Evolutionary conservation across 495 filamentous ascomycete genomes (phyloP).

Genomic region (Penicillium canescens): DNA sequence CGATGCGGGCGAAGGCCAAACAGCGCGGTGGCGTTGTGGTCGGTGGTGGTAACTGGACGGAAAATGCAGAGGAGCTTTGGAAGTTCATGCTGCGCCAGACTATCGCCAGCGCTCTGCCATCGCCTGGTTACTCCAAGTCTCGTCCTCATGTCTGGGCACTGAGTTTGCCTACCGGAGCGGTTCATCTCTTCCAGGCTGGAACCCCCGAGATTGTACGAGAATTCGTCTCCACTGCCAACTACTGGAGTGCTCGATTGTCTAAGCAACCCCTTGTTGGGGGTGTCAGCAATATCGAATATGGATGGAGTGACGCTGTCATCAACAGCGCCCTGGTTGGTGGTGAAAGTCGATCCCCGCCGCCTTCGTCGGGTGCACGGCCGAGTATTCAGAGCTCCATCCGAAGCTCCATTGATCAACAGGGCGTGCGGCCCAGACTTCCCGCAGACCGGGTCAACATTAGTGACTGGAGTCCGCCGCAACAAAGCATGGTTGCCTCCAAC

Average conservation of each 20-base stretch:
- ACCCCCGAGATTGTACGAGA: conserved; percentile 93
- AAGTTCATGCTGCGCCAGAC: conserved; percentile 89
- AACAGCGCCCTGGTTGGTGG: conserved; percentile 65
- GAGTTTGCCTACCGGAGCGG: conserved; percentile 87
- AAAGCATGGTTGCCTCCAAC: conserved; percentile 81
- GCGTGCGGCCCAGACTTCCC: conserved; percentile 66
- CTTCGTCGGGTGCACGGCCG: conserved; percentile 48
- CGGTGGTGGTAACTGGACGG: conserved; percentile 95
- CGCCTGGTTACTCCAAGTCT: conserved; percentile 88
- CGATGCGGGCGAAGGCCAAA: conserved; percentile 68
- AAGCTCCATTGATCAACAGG: conserved; percentile 68
- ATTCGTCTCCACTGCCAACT: conserved; percentile 93
- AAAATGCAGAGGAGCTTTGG: conserved; percentile 84
- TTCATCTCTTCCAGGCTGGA: conserved; percentile 96
- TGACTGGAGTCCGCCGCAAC: conserved; percentile 92
- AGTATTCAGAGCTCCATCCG: conserved; percentile 73
- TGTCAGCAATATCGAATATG: conserved; percentile 96
- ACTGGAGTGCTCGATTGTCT: conserved; percentile 92
- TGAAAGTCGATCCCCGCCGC: conserved; percentile 46
- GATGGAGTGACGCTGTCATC: conserved; percentile 89
- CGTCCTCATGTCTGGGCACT: conserved; percentile 94
- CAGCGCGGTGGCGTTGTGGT: conserved; percentile 66
- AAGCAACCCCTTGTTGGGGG: conserved; percentile 90
- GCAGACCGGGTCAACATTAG: conserved; percentile 83
- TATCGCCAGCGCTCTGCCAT: conserved; percentile 84